A percentile compares a stretch with the other conserved stretches of the same genome.
Evolutionary conservation across 805 yeast species (phyloP).

Genomic region (Candida boidinii): DNA sequence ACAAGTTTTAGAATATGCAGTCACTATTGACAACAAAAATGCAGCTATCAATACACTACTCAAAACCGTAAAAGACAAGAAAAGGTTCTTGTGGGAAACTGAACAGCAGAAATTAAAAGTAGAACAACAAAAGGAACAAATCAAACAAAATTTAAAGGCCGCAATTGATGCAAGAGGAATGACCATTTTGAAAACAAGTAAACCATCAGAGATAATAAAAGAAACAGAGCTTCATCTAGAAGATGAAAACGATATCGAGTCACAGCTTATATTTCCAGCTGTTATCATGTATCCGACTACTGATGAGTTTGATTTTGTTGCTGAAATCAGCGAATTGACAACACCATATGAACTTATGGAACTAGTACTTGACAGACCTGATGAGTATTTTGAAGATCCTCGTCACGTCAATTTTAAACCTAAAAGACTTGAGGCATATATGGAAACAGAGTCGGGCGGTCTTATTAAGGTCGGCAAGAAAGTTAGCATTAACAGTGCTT

Average conservation of each 20-base stretch:
- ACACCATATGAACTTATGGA: conserved; percentile 58
- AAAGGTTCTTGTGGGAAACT: conserved; percentile 13
- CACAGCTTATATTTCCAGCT: conserved; percentile 78
- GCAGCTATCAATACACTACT: conserved; percentile 42
- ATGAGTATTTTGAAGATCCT: conserved; percentile 58
- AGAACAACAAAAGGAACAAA: conserved; percentile 30
- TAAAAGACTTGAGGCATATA: conserved; percentile 58
- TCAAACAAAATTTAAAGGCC: conserved; percentile 36
- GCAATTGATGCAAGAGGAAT: conserved; percentile 59
- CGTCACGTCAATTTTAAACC: conserved; percentile 51
- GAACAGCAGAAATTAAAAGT: conserved; percentile 26
- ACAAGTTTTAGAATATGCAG: conserved; percentile 57
- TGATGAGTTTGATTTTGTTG: conserved; percentile 77
- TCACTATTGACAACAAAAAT: conserved; percentile 51
- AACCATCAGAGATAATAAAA: conserved; percentile 50
- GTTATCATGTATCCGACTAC: conserved; percentile 74
- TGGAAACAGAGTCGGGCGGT: conserved; percentile 82
- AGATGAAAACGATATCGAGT: conserved; percentile 57
- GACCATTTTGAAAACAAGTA: conserved; percentile 36
- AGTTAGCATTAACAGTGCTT: conserved; percentile 51
- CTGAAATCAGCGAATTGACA: conserved; percentile 63
- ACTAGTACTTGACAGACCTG: conserved; percentile 56
- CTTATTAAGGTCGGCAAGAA: conserved; percentile 79
- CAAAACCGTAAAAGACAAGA: conserved; percentile 27
- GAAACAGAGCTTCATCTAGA: conserved; percentile 49